Evolutionary conservation across 768 basidiomycete genomes (phyloP).

Genomic region (Kwoniella shandongensis): DNA sequence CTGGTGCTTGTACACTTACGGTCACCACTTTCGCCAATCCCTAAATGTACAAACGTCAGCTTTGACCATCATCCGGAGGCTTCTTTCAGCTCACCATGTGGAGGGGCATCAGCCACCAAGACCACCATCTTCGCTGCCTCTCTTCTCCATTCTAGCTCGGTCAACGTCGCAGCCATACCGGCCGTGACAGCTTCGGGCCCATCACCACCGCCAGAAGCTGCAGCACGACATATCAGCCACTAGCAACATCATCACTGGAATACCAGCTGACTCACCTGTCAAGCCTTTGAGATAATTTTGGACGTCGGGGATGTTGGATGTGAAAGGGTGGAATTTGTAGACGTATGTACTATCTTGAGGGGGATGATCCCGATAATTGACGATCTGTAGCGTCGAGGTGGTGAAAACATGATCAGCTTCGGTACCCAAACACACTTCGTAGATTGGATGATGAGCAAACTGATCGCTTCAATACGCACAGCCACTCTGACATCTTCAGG

Average conservation of each 20-base stretch:
- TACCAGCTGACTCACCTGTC: conserved; percentile 38
- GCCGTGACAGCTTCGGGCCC: conserved; percentile 97
- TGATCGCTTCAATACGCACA: conserved; percentile 41
- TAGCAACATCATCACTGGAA: neutral
- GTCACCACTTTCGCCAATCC: conserved; percentile 91
- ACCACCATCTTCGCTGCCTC: conserved; percentile 92
- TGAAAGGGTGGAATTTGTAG: conserved; percentile 90
- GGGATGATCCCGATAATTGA: conserved; percentile 95
- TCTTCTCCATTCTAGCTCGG: conserved; percentile 83
- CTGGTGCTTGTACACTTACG: conserved; percentile 57
- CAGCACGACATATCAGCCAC: conserved; percentile 8
- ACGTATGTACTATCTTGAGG: conserved; percentile 96
- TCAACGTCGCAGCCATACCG: conserved; percentile 75
- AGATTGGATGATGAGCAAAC: neutral
- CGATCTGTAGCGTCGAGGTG: too few species aligned
- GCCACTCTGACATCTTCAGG: conserved; percentile 84
- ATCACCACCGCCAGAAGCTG: conserved; percentile 59
- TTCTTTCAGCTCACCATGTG: conserved; percentile 72
- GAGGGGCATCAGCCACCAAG: conserved; percentile 94
- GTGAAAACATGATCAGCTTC: neutral
- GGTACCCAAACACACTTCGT: too few species aligned
- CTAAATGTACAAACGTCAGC: conserved; percentile 7
- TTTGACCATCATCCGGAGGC: too few species aligned
- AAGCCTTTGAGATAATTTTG: conserved; percentile 77
- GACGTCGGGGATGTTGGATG: conserved; percentile 83